Percentiles rank a stretch among this genome's conserved stretches.
Evolutionary conservation across 2,329 filamentous ascomycete species (phyloP).

Genomic region (Coleophoma eucalyptorum): DNA sequence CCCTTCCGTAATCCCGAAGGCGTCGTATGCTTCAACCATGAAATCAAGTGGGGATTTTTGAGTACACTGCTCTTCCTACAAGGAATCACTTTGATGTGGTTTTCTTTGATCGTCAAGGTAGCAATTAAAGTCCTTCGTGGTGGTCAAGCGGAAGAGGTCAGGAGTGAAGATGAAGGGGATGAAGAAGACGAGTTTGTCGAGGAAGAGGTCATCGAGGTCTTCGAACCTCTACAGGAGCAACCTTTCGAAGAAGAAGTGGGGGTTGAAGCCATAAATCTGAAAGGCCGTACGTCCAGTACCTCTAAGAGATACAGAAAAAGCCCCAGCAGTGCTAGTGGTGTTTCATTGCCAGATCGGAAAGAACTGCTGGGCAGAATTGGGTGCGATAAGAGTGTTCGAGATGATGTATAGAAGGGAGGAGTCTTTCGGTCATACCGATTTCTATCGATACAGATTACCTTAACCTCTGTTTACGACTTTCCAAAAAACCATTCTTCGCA

Average conservation of each 20-base stretch:
- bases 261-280: conserved; percentile 66
- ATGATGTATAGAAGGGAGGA: not conserved
- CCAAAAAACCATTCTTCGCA: too few relatives aligned
- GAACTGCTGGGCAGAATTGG: conserved; percentile 29
- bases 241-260: conserved; percentile 72
- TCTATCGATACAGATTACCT: not conserved
- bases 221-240: conserved; percentile 10
- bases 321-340: conserved; percentile 22
- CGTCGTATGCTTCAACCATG: conserved; percentile 73
- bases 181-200: conserved; percentile 54
- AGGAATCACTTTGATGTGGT: conserved; percentile 80
- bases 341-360: conserved; percentile 27
- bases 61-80: conserved; percentile 74
- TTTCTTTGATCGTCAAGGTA: conserved; percentile 81
- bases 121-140: conserved; percentile 77
- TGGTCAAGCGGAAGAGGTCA: conserved; percentile 74
- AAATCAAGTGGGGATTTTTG: conserved; percentile 75
- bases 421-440: not conserved
- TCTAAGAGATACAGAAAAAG: conserved; percentile 22
- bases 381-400: conserved; percentile 28
- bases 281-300: conserved; percentile 32
- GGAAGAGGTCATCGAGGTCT: conserved; percentile 7
- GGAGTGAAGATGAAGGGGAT: conserved; percentile 76
- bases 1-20: conserved; percentile 71
- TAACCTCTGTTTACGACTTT: not conserved